Evolutionary conservation across 805 yeast genomes (phyloP).

Genomic region (Lachancea meyersii): DNA sequence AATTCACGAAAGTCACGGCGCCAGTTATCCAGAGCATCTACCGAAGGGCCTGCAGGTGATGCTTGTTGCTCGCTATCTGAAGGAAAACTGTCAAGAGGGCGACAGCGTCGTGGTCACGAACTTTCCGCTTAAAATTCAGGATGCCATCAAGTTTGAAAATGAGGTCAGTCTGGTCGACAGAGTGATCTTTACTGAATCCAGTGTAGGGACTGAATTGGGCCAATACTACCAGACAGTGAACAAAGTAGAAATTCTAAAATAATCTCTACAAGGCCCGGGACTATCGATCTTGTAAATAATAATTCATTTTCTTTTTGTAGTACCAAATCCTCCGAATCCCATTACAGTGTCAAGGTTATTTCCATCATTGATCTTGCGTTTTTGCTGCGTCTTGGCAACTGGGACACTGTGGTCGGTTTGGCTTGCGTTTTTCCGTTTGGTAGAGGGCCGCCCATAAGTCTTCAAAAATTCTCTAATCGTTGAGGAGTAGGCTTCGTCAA

Average conservation of each 20-base stretch:
- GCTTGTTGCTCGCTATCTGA: slow-evolving; percentile 30
- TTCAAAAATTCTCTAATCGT: slow-evolving; percentile 32
- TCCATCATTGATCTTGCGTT: slow-evolving; percentile 14
- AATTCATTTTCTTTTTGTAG: slow-evolving; percentile 36
- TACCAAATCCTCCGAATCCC: slow-evolving; percentile 57
- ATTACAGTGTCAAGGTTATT: slow-evolving; percentile 37
- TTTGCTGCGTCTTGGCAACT: slow-evolving; percentile 7
- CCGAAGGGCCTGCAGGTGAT: slow-evolving; percentile 35
- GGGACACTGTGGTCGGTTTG: slow-evolving; percentile 22
- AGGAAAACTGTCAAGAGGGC: slow-evolving; percentile 26
- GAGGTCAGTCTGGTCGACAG: slow-evolving; percentile 49
- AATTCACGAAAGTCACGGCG: slow-evolving; percentile 23
- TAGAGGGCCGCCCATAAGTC: slow-evolving; percentile 15
- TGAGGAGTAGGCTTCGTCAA: slow-evolving; percentile 35
- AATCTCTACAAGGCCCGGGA: slow-evolving; percentile 3
- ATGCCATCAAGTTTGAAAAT: slow-evolving; percentile 67
- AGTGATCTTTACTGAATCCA: slow-evolving; percentile 24
- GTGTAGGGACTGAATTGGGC: slow-evolving; percentile 41
- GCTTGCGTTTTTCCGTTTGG: slow-evolving; percentile 30
- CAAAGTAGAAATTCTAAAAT: slow-evolving; percentile 35
- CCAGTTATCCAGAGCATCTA: slow-evolving; percentile 23
- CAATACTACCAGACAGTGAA: slow-evolving; percentile 64
- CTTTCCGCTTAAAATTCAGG: slow-evolving; percentile 57
- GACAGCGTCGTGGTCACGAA: slow-evolving; percentile 48
- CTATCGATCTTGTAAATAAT: slow-evolving; percentile 6